A percentile compares a stretch with the other conserved stretches of the same genome.
Conservation (phyloP, 805 yeast species). For the Candida anglica region DNA sequence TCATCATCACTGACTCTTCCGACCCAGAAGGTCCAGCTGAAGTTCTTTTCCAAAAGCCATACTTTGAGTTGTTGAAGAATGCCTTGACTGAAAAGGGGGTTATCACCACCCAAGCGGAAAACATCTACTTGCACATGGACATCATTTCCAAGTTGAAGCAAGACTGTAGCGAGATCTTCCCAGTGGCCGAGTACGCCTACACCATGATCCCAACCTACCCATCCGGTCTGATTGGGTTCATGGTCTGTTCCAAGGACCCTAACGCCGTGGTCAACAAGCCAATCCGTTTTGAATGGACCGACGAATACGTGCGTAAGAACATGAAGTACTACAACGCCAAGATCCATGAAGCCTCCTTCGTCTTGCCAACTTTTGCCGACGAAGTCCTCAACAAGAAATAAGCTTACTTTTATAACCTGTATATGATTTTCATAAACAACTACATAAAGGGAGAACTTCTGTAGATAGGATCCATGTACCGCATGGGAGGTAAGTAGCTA, state of each 20-base stretch:
- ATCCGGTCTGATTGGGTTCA: conserved; percentile 96
- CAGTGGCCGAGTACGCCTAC: conserved; percentile 86
- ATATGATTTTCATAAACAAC: too few species aligned
- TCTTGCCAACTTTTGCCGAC: conserved; percentile 88
- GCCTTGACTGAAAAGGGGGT: conserved; percentile 95
- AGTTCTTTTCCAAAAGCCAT: conserved; percentile 85
- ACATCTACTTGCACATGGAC: conserved; percentile 86
- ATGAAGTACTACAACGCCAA: conserved; percentile 79
- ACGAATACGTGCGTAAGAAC: conserved; percentile 57
- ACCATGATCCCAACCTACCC: conserved; percentile 96
- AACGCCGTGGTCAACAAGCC: conserved; percentile 65
- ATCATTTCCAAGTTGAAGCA: conserved; percentile 77
- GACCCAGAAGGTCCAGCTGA: conserved; percentile 99
- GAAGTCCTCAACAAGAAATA: conserved; percentile 30
- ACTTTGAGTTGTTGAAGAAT: conserved; percentile 75
- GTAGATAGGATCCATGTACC: too few species aligned
- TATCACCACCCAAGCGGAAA: conserved; percentile 91
- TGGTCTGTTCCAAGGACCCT: conserved; percentile 85
- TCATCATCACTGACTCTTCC: conserved; percentile 93
- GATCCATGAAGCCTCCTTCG: conserved; percentile 85
- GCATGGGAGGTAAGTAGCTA: too few species aligned
- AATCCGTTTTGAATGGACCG: conserved; percentile 53
- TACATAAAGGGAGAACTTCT: too few species aligned
- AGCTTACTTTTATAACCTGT: too few species aligned
- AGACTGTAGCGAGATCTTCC: conserved; percentile 82